Evolutionary conservation across 1,284 basidiomycete species (phyloP), one percentile per base, ranked within the genome.

Genomic region (Melampsora larici-populina): DNA sequence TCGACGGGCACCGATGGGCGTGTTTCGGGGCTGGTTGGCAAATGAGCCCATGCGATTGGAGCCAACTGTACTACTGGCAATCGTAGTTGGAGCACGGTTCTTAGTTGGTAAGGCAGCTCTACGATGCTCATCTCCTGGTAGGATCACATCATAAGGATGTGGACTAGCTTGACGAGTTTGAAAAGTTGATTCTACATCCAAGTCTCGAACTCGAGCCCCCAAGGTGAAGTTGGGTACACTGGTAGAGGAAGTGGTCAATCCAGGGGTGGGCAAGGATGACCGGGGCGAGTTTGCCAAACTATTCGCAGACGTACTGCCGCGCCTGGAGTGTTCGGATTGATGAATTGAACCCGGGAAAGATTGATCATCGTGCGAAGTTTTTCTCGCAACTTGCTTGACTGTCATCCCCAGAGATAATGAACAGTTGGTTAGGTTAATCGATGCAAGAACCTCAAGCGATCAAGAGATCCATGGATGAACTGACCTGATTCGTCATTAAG

Each of bases 91-190:
- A 11, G 74, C 55, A 15, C 66, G 31, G 46, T 65, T 31, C 67
- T 60, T 76, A 11, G 58, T 18, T 18, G 49, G 55, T 26, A 43
- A 36, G 33, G 24, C 29, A 64, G 18, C 21, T 24, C 62, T 62
- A 33, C 24, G 24, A 5, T 49, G 43, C 48, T 76, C 74, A 26
- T 76, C 46, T 8, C 74, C 74, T 29, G 66, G 66, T 62, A 76
- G 66, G 36, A 76, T 63, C 9, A 76, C 64, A 46, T 69, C 66
- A 62, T 76, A 76, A 43, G 74, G 74, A 36, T 76, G 74, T 60
- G 43, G 74, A 29, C 26, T 21, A 15, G 55, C 26, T 58, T 58
- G 55, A n/a, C 26, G 55, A 31, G 18, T 21, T 24, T 29, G 33
- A 1, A 49, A 9, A 68, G 21, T 18, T 36, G n/a, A 43, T 48